Conservation (phyloP, 106 monocot species). For the Xerophyta viscosa region DNA sequence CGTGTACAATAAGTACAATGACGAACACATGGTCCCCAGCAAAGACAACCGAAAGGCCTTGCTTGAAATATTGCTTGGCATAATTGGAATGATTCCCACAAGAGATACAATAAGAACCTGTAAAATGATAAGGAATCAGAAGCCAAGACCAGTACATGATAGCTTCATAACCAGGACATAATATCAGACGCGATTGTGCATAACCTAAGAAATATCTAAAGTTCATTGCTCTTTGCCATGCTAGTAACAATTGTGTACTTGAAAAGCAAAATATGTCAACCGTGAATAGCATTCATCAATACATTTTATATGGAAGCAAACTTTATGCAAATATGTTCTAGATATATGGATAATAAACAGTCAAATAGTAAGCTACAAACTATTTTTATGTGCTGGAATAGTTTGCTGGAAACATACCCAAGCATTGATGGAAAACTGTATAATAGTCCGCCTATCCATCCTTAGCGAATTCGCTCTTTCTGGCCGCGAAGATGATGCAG, state of each 20-base stretch:
- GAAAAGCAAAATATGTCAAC: too few species aligned
- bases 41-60: constrained; percentile 64
- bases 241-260: too few species aligned
- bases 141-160: neutral
- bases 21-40: constrained; percentile 57
- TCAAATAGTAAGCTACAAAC: too few species aligned
- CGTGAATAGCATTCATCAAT: too few species aligned
- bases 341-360: too few species aligned
- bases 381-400: too few species aligned
- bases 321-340: too few species aligned
- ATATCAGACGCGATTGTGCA: too few species aligned
- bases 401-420: constrained; percentile 34
- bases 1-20: constrained; percentile 61
- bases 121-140: neutral
- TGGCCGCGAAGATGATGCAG: constrained; percentile 26
- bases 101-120: constrained; percentile 59
- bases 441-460: constrained; percentile 43
- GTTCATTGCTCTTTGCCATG: too few species aligned
- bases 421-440: constrained; percentile 71
- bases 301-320: too few species aligned
- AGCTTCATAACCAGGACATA: too few species aligned
- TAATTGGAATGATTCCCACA: constrained; percentile 57
- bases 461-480: constrained; percentile 19
- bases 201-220: too few species aligned
- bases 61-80: constrained; percentile 34